Evolutionary conservation across 768 basidiomycete species (phyloP).

Genomic region (Cubamyces lactineus): DNA sequence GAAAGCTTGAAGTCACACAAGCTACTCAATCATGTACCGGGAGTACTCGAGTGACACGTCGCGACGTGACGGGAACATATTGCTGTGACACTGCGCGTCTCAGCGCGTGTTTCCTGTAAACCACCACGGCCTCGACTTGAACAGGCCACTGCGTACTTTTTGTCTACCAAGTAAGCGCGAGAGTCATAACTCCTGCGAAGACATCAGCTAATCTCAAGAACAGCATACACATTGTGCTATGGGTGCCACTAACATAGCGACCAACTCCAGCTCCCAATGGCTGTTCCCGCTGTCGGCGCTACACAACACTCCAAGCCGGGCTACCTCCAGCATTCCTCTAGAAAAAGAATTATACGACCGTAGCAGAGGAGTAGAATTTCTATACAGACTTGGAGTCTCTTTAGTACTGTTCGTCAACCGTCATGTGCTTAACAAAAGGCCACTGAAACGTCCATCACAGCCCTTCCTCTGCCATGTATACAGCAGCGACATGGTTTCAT

Average conservation of each 20-base stretch:
- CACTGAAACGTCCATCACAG: constrained; percentile 43
- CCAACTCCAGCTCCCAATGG: constrained; percentile 58
- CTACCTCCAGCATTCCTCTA: constrained; percentile 48
- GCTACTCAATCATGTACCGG: too few species aligned
- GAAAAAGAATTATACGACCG: constrained; percentile 78
- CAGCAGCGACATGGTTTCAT: constrained; percentile 90
- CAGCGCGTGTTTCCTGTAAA: too few species aligned
- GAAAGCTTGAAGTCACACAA: too few species aligned
- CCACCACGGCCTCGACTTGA: too few species aligned
- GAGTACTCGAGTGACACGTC: too few species aligned
- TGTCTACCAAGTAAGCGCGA: background rate
- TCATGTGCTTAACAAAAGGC: constrained; percentile 16
- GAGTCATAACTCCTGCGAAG: background rate
- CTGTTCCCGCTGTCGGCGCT: constrained; percentile 66
- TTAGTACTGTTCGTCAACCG: constrained; percentile 65
- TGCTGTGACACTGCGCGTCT: constrained; percentile 5
- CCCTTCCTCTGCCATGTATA: constrained; percentile 80
- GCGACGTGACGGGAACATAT: background rate
- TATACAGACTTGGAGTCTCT: constrained; percentile 80
- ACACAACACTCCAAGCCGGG: constrained; percentile 57
- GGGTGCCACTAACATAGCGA: constrained; percentile 20
- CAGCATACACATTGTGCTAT: background rate
- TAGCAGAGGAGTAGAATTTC: constrained; percentile 81
- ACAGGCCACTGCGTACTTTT: background rate
- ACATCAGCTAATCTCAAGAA: background rate